Conservation (phyloP, 495 filamentous ascomycete species). For the Xylaria castorea region DNA sequence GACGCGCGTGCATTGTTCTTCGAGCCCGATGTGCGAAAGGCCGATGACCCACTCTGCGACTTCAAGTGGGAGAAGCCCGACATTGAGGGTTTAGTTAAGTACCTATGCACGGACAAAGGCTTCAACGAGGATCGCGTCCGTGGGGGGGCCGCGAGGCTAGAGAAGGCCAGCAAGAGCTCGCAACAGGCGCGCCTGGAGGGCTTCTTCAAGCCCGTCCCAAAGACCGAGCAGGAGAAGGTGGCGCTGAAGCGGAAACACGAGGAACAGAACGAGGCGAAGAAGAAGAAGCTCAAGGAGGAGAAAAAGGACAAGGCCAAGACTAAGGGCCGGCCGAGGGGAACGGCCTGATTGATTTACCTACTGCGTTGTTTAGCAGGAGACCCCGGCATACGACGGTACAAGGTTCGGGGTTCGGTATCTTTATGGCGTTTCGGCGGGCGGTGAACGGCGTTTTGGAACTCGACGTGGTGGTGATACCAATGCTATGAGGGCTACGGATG, state of each 20-base stretch:
- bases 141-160: conserved; percentile 72
- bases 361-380: not conserved
- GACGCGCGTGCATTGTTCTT: conserved; percentile 93
- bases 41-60: conserved; percentile 85
- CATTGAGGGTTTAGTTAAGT: conserved; percentile 84
- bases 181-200: conserved; percentile 94
- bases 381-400: not conserved
- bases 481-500: not conserved
- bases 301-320: conserved; percentile 90
- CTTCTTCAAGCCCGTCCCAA: conserved; percentile 95
- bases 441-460: conserved; percentile 6
- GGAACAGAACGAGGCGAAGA: conserved; percentile 84
- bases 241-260: conserved; percentile 91
- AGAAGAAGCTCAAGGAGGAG: conserved; percentile 91
- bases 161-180: conserved; percentile 85
- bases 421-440: conserved; percentile 4
- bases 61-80: conserved; percentile 98
- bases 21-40: conserved; percentile 84
- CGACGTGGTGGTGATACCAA: conserved; percentile 12
- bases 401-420: not conserved
- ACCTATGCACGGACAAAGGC: conserved; percentile 90
- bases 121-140: conserved; percentile 95
- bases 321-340: conserved; percentile 78
- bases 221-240: conserved; percentile 82
- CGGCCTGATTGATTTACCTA: conserved; percentile 30